phyloP scores from a whole-genome alignment of 2,329 filamentous ascomycete species.

The Calonectria multiphialidica region DNA sequence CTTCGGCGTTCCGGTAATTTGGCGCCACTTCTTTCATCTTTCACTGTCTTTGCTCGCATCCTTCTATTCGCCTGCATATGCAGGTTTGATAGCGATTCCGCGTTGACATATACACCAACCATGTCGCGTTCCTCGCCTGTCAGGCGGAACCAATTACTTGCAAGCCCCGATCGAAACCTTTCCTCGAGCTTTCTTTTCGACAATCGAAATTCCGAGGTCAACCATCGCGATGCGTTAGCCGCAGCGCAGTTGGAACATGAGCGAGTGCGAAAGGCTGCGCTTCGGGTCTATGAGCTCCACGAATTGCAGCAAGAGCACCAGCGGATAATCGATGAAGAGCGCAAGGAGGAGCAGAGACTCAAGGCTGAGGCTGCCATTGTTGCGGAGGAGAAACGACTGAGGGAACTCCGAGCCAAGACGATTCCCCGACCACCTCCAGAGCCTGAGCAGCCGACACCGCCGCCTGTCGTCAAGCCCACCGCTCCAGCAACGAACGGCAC shows the following conservation, averaged over 20 bases:
- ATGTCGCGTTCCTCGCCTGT: slow-evolving; percentile 61
- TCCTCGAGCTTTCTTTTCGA: slow-evolving; percentile 72
- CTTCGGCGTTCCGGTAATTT: not conserved
- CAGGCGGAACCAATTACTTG: slow-evolving; percentile 53
- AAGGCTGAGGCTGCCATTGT: slow-evolving; percentile 58
- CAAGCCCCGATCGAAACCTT: slow-evolving; percentile 59
- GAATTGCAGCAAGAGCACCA: slow-evolving; percentile 59
- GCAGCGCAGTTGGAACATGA: slow-evolving; percentile 76
- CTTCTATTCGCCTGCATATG: slow-evolving; percentile 30
- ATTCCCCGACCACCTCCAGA: slow-evolving; percentile 58
- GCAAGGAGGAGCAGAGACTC: slow-evolving; percentile 60
- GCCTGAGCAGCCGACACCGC: slow-evolving; percentile 44
- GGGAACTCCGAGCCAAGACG: slow-evolving; percentile 59
- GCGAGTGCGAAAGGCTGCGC: slow-evolving; percentile 66
- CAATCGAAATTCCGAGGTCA: slow-evolving; percentile 71
- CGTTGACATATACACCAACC: slow-evolving; percentile 27
- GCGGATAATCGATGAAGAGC: slow-evolving; percentile 58
- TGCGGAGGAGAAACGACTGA: slow-evolving; percentile 61
- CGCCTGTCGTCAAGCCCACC: slow-evolving; percentile 35
- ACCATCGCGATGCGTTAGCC: slow-evolving; percentile 74
- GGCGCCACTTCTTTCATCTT: not conserved
- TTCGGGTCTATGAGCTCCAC: slow-evolving; percentile 62
- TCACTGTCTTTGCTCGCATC: not conserved
- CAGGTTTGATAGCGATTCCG: slow-evolving; percentile 33
- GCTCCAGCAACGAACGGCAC: slow-evolving; percentile 32